Conservation (phyloP, 2,329 filamentous ascomycete genomes). For the Monosporascus sp. region DNA sequence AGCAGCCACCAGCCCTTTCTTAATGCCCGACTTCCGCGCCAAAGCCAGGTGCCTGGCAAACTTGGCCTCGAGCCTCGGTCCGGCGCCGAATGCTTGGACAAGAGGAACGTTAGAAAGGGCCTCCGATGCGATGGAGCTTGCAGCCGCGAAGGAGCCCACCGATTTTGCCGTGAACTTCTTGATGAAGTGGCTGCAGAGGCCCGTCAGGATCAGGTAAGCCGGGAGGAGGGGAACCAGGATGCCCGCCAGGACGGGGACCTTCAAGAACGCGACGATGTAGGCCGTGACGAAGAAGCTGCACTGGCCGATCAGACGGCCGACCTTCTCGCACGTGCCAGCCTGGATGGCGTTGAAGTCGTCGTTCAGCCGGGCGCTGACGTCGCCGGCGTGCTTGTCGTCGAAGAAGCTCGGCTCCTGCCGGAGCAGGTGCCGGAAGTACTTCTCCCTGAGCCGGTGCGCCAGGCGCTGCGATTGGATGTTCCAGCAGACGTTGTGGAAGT, state of each 20-base stretch:
- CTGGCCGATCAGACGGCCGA: conserved; percentile 58
- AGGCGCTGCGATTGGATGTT: conserved; percentile 59
- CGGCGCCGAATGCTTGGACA: conserved; percentile 61
- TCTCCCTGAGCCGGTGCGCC: conserved; percentile 56
- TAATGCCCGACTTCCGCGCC: conserved; percentile 48
- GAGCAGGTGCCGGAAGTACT: conserved; percentile 54
- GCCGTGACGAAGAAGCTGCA: conserved; percentile 63
- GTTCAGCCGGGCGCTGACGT: conserved; percentile 60
- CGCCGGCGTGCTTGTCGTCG: conserved; percentile 56
- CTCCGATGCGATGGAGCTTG: conserved; percentile 59
- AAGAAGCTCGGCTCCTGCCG: conserved; percentile 61
- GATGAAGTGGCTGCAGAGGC: conserved; percentile 49
- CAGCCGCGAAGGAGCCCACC: conserved; percentile 49
- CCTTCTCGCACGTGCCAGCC: conserved; percentile 65
- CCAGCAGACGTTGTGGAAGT: conserved; percentile 60
- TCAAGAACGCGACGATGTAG: conserved; percentile 63
- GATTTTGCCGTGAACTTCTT: conserved; percentile 46
- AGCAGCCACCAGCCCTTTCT: conserved; percentile 53
- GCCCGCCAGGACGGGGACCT: conserved; percentile 56
- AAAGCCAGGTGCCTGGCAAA: conserved; percentile 49
- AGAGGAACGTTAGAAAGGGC: conserved; percentile 55
- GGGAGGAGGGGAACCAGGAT: conserved; percentile 61
- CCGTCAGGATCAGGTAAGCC: conserved; percentile 56
- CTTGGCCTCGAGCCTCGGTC: conserved; percentile 52
- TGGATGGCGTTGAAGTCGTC: conserved; percentile 63